Conservation (phyloP, 345 rosid species). For the Eucalyptus dawsonii region DNA sequence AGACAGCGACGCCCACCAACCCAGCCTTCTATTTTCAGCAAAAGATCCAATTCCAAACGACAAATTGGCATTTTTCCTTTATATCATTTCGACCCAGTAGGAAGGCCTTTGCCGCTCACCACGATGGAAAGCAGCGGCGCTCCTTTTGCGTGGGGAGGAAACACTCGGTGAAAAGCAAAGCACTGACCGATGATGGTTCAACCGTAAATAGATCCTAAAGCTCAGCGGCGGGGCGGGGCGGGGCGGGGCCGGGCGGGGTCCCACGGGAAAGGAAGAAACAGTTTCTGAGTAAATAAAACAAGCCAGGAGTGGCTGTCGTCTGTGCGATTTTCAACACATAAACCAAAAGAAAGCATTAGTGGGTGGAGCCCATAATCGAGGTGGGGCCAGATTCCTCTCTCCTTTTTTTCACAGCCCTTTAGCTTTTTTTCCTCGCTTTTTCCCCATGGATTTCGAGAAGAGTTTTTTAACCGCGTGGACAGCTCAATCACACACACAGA, state of each 20-base stretch:
- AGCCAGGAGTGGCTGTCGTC: background rate
- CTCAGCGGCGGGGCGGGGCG: background rate
- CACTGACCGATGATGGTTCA: background rate
- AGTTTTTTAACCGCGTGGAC: background rate
- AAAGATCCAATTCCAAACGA: background rate
- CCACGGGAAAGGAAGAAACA: background rate
- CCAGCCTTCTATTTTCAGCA: background rate
- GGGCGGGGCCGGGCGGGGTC: background rate
- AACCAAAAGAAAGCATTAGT: background rate
- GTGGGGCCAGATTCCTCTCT: background rate
- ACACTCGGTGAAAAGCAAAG: background rate
- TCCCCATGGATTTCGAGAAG: background rate
- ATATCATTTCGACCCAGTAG: background rate
- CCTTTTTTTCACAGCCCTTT: background rate
- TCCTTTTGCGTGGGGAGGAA: background rate
- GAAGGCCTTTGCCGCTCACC: background rate
- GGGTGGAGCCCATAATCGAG: constrained; percentile 11
- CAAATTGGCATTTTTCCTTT: background rate
- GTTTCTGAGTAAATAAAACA: background rate
- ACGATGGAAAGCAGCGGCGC: background rate
- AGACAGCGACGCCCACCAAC: background rate
- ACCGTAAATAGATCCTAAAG: background rate
- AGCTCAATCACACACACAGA: background rate
- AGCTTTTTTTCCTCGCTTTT: background rate
- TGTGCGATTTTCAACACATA: background rate